phyloP scores from a whole-genome alignment of 345 rosid species.

The Rhizophora apiculata region DNA sequence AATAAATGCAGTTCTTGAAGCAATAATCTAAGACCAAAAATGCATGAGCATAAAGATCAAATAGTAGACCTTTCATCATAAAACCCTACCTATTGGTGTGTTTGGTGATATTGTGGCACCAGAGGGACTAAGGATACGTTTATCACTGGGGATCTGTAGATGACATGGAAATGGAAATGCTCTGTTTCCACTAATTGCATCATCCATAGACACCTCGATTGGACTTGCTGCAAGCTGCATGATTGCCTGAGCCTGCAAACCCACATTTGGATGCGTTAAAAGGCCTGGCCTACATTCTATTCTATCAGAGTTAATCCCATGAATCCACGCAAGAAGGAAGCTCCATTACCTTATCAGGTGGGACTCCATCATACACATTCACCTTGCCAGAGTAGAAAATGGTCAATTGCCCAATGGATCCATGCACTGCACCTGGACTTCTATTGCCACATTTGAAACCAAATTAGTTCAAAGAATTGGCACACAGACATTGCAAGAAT shows the following conservation, averaged over 20 bases:
- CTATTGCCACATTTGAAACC: conserved; percentile 37
- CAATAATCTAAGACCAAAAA: background rate
- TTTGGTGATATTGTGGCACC: conserved; percentile 38
- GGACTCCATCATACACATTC: conserved; percentile 78
- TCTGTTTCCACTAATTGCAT: conserved; percentile 34
- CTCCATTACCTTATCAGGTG: conserved; percentile 75
- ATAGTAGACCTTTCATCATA: conserved; percentile 12
- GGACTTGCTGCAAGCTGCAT: conserved; percentile 83
- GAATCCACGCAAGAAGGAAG: conserved; percentile 36
- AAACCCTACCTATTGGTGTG: conserved; percentile 53
- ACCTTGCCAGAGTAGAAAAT: conserved; percentile 92
- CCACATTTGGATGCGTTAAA: conserved; percentile 39
- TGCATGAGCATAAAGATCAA: background rate
- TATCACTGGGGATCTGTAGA: conserved; percentile 34
- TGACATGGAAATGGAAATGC: conserved; percentile 37
- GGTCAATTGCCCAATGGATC: conserved; percentile 65
- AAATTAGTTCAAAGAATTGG: conserved; percentile 11
- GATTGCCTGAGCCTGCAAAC: conserved; percentile 74
- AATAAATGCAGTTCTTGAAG: background rate
- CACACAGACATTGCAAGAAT: background rate
- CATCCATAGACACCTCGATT: conserved; percentile 47
- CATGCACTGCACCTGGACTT: conserved; percentile 43
- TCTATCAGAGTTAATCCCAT: conserved; percentile 32
- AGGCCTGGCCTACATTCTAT: conserved; percentile 35
- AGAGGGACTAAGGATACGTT: conserved; percentile 32